These are phyloP conservation scores for Thalassia testudinum DNA, from an alignment of 116 monocot species.

Conservation along the genomic window DNA sequence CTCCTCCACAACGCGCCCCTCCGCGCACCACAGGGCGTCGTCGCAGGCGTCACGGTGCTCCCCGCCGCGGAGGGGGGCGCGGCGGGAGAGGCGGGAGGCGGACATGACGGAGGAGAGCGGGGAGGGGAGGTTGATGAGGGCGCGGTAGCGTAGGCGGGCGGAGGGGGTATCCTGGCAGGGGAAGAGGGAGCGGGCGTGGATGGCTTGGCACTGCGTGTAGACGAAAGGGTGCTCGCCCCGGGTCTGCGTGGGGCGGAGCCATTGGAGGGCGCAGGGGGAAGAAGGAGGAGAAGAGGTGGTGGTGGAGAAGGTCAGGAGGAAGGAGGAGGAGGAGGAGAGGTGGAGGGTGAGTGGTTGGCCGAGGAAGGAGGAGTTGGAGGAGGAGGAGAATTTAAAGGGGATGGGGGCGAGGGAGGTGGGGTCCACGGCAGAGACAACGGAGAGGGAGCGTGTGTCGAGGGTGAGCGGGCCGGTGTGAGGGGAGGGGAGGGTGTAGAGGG, in stretches of 20 bases:
- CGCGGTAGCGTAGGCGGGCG: constrained; percentile 56
- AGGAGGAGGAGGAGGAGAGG: constrained; percentile 26
- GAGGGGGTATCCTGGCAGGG: constrained; percentile 98
- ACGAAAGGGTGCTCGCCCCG: constrained; percentile 49
- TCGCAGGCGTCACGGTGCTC: constrained; percentile 4
- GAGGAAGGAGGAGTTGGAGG: constrained; percentile 26
- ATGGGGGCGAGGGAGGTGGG: constrained; percentile 19
- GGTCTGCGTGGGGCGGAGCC: constrained; percentile 70
- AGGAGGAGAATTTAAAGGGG: constrained; percentile 33
- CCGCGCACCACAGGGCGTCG: constrained; percentile 48
- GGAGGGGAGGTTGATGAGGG: constrained; percentile 50
- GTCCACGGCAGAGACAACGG: constrained; percentile 39
- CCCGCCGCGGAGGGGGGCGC: constrained; percentile 27
- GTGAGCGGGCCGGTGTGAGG: constrained; percentile 30
- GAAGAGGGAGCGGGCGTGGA: constrained; percentile 88
- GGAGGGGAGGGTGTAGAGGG: constrained; percentile 44
- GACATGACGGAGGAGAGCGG: constrained; percentile 62
- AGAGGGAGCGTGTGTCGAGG: constrained; percentile 51
- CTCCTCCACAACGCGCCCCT: constrained; percentile 58
- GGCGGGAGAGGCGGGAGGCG: constrained; percentile 31
- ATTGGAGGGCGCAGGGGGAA: constrained; percentile 82
- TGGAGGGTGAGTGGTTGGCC: constrained; percentile 43
- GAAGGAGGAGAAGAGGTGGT: constrained; percentile 59
- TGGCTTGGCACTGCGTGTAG: constrained; percentile 86
- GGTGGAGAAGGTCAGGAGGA: constrained; percentile 50